Conservation (phyloP, 1,284 basidiomycete species). For the Nidula niveotomentosa region DNA sequence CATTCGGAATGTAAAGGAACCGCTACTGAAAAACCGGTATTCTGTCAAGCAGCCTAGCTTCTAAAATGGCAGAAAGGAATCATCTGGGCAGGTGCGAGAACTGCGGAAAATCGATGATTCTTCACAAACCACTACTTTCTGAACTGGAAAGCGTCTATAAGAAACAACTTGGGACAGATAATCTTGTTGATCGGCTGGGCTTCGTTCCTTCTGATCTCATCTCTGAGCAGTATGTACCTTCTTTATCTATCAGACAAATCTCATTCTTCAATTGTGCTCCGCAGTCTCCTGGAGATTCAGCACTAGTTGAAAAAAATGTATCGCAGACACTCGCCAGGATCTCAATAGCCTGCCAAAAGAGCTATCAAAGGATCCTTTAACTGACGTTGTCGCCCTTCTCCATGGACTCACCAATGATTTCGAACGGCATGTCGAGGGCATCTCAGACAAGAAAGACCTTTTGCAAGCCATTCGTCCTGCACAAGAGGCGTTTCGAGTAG, state of each 20-base stretch:
- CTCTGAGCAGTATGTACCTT: slow-evolving; percentile 42
- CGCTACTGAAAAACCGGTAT: slow-evolving; percentile 67
- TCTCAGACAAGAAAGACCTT: slow-evolving; percentile 46
- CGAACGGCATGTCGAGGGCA: slow-evolving; percentile 45
- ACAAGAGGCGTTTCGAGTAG: slow-evolving; percentile 43
- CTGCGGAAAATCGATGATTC: slow-evolving; percentile 70
- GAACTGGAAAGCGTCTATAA: slow-evolving; percentile 47
- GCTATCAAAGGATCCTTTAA: slow-evolving; percentile 52
- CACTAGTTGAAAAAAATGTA: slow-evolving; percentile 32
- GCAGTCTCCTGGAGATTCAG: slow-evolving; percentile 64
- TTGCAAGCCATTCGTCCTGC: slow-evolving; percentile 52
- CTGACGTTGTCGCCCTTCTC: slow-evolving; percentile 51
- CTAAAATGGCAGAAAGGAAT: slow-evolving; percentile 51
- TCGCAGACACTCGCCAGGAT: slow-evolving; percentile 34
- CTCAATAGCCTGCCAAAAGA: slow-evolving; percentile 46
- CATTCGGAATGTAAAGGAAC: slow-evolving; percentile 54
- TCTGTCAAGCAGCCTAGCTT: slow-evolving; percentile 73
- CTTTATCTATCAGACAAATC: not conserved
- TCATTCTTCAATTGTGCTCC: not conserved
- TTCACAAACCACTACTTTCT: slow-evolving; percentile 49
- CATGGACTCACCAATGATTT: slow-evolving; percentile 46
- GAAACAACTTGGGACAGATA: slow-evolving; percentile 51
- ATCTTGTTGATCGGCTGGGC: slow-evolving; percentile 55
- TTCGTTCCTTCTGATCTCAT: slow-evolving; percentile 58
- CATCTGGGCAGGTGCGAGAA: slow-evolving; percentile 59